phyloP scores from a whole-genome alignment of 306 rosid genomes.

The peach (Prunus persica) region DNA sequence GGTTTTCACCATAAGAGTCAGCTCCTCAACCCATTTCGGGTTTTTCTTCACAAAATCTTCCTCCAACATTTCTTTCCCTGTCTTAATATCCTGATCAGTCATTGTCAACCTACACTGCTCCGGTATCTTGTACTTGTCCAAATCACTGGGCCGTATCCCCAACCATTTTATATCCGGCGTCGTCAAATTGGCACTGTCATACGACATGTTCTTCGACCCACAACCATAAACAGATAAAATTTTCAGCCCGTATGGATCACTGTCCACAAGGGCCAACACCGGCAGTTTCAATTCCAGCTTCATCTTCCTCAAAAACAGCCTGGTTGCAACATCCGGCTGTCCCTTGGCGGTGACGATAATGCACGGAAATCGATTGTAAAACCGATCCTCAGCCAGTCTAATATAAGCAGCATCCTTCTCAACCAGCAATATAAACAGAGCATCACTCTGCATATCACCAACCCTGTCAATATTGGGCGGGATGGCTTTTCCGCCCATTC shows the following conservation, averaged over 20 bases:
- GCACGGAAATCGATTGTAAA: conserved; percentile 83
- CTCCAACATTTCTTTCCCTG: conserved; percentile 88
- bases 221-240: conserved; percentile 87
- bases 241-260: conserved; percentile 90
- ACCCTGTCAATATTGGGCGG: conserved; percentile 89
- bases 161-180: conserved; percentile 96
- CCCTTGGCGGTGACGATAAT: conserved; percentile 81
- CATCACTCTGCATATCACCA: conserved; percentile 93
- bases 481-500: conserved; percentile 91
- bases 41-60: conserved; percentile 96
- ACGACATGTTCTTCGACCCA: conserved; percentile 93
- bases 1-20: conserved; percentile 86
- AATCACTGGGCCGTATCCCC: conserved; percentile 85
- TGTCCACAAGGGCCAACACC: conserved; percentile 82
- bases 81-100: conserved; percentile 97
- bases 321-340: conserved; percentile 85
- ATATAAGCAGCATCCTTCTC: conserved; percentile 96
- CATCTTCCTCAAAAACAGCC: conserved; percentile 89
- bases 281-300: conserved; percentile 84
- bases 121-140: conserved; percentile 91
- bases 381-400: conserved; percentile 85
- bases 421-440: conserved; percentile 74
- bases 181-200: conserved; percentile 85
- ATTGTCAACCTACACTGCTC: conserved; percentile 88
- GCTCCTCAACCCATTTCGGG: conserved; percentile 95